These are phyloP conservation scores for Kodamaea kaohsiungensis DNA, from an alignment of 805 yeast genomes.

Conservation along the genomic window DNA sequence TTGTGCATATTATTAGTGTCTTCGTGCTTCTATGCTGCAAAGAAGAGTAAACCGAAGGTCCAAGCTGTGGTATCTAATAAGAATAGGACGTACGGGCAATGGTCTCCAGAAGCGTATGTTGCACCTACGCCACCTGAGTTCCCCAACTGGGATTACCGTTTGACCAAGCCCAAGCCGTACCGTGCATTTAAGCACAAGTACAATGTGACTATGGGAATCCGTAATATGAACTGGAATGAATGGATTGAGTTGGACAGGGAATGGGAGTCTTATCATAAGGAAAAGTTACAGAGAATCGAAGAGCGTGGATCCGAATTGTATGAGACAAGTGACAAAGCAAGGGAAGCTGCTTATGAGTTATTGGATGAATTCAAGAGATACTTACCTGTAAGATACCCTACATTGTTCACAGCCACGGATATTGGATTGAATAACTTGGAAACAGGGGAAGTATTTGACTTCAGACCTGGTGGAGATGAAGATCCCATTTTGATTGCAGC, in stretches of 20 bases:
- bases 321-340: slow-evolving; percentile 53
- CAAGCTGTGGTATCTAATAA: slow-evolving; percentile 30
- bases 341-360: slow-evolving; percentile 56
- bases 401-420: slow-evolving; percentile 46
- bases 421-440: slow-evolving; percentile 51
- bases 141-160: slow-evolving; percentile 48
- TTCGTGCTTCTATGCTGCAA: neutral
- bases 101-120: slow-evolving; percentile 54
- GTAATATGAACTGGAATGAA: slow-evolving; percentile 57
- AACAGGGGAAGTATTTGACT: slow-evolving; percentile 53
- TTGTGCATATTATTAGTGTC: neutral
- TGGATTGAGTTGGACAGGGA: slow-evolving; percentile 74
- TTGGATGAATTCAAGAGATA: slow-evolving; percentile 52
- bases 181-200: slow-evolving; percentile 68
- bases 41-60: neutral
- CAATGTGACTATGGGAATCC: slow-evolving; percentile 67
- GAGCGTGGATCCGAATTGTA: slow-evolving; percentile 49
- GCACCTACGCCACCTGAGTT: slow-evolving; percentile 52
- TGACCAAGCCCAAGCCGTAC: slow-evolving; percentile 59
- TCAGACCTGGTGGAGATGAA: slow-evolving; percentile 27
- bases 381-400: slow-evolving; percentile 60
- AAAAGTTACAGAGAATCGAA: slow-evolving; percentile 50
- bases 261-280: slow-evolving; percentile 56
- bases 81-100: slow-evolving; percentile 47
- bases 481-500: slow-evolving; percentile 65